Evolutionary conservation across 2,329 filamentous ascomycete genomes (phyloP), one percentile per base, ranked within the genome.

Genomic region (Colletotrichum cuscutae): DNA sequence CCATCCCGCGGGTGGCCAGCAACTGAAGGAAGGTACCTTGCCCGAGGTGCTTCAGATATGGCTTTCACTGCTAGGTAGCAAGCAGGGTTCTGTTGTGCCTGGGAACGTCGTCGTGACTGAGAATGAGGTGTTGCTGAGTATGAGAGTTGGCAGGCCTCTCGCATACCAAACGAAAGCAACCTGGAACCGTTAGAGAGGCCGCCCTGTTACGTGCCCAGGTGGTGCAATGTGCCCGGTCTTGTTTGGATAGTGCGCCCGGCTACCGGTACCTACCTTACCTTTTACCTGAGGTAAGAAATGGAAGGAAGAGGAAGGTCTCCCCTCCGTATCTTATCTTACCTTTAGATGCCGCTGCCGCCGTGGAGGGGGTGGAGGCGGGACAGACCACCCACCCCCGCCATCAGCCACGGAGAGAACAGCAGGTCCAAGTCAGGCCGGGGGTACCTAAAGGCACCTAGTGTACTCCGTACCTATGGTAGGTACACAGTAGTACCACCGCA

Each of bases 261-360:
- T 46, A 26, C 26, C 37, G 13, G 13, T 42, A 19, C 37, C 37
- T 42, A 15, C 35, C 37, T 19, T 42, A 42, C 37, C 15, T 42
- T 42, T 19, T 19, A 42, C 37, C 37, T 42, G 6, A 42, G 37
- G 37, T 42, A 22, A n/a, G 32, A 24, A 53, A 42, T 59, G 68
- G 49, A 42, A 37, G 30, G 42, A 46, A 49, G 63, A 54, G 59
- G 70, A 72, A 72, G 59, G 70, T 70, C 70, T 57, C 30, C 59
- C 65, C 59, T 30, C 60, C 54, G 42, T 72, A 71, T 71, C 68
- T 67, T 68, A 72, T 72, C 65, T 72, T 35, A 12, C 32, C 32
- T 35, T 35, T 56, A n/a, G 30, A 37, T 37, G 35, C 19, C 22
- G 54, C 26, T 13, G 52, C 52, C 9, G 59, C 59, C 42, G 49